These are phyloP conservation scores for Ceratobasidium sp. DNA, from an alignment of 1,284 basidiomycete genomes.

Conservation along the genomic window DNA sequence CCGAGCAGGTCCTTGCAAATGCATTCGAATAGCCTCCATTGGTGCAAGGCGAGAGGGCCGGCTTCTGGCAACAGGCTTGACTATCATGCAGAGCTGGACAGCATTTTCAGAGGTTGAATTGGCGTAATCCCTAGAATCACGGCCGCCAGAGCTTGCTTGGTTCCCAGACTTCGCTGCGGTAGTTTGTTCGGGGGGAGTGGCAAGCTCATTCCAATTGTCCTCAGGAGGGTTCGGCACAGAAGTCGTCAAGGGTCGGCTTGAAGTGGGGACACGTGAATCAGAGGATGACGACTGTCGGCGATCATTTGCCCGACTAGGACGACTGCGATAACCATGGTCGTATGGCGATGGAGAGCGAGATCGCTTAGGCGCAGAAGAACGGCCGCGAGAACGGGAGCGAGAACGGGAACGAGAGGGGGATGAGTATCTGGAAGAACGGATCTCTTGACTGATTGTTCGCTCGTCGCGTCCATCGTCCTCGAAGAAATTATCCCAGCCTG, in stretches of 20 bases:
- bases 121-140: not conserved
- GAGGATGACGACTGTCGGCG: not conserved
- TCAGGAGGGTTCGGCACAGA: not conserved
- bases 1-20: constrained; percentile 38
- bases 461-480: not conserved
- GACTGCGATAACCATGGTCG: not conserved
- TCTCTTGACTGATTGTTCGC: not conserved
- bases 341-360: constrained; percentile 8
- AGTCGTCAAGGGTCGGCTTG: constrained; percentile 21
- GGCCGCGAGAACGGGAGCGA: not conserved
- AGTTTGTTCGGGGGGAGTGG: constrained; percentile 1
- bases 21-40: constrained; percentile 32
- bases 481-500: constrained; percentile 36
- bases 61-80: not conserved
- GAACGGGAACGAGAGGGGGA: not conserved
- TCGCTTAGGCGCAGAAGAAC: not conserved
- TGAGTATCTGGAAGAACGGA: not conserved
- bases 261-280: constrained; percentile 6
- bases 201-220: constrained; percentile 5
- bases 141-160: not conserved
- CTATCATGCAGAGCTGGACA: not conserved
- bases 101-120: not conserved
- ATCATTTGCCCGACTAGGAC: not conserved
- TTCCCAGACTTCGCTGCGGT: not conserved
- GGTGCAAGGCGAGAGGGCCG: constrained; percentile 25